Conservation (phyloP, 1,284 basidiomycete genomes). For the Microbotryum lychnidis-dioicae region DNA sequence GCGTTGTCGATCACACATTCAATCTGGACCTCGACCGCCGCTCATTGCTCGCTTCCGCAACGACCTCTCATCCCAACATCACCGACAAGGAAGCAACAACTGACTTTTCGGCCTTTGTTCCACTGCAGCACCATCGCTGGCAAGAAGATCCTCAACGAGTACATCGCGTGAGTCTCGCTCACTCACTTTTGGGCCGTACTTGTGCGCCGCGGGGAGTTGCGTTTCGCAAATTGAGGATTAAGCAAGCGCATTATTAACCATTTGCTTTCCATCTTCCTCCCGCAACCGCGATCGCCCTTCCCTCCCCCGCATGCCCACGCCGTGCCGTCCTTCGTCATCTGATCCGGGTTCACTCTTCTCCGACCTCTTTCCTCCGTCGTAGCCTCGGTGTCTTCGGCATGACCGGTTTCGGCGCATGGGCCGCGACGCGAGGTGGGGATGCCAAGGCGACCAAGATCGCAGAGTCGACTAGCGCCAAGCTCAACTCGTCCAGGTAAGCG, state of each 20-base stretch:
- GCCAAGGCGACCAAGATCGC: slow-evolving; percentile 6
- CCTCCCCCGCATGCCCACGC: too few relatives aligned
- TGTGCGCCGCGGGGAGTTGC: too few relatives aligned
- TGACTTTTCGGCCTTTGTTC: background rate
- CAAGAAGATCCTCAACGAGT: slow-evolving; percentile 31
- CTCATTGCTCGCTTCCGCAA: too few relatives aligned
- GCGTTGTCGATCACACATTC: too few relatives aligned
- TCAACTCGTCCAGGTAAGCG: slow-evolving; percentile 12
- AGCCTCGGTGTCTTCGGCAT: slow-evolving; percentile 25
- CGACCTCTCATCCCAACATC: too few relatives aligned
- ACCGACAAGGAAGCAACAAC: background rate
- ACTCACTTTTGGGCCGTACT: background rate
- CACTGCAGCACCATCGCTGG: slow-evolving; percentile 21
- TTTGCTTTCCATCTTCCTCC: background rate
- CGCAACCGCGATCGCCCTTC: too few relatives aligned
- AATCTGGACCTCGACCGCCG: too few relatives aligned
- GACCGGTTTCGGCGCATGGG: slow-evolving; percentile 18
- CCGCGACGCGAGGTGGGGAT: slow-evolving; percentile 18
- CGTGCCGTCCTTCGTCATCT: too few relatives aligned
- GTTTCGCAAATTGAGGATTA: too few relatives aligned
- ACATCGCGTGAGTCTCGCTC: background rate
- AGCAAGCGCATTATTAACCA: background rate
- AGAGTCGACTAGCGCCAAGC: slow-evolving; percentile 5
- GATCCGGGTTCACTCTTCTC: too few relatives aligned
- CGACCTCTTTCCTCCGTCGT: slow-evolving; percentile 3